These are phyloP conservation scores for Fraxinus ornus DNA, from an alignment of 305 asterid species.

Conservation along the genomic window DNA sequence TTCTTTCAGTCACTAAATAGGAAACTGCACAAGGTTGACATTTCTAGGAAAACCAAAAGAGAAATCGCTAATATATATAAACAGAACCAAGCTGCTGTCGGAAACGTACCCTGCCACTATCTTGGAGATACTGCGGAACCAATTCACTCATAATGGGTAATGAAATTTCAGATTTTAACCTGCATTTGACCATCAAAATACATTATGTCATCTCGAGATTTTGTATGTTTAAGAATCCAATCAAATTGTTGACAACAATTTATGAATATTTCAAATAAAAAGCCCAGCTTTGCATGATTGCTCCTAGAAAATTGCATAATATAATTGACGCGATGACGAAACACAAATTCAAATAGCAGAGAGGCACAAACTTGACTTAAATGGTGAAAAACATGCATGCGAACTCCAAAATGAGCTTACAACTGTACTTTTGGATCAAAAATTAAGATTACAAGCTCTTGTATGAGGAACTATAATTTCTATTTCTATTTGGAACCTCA, in stretches of 20 bases:
- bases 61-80: constrained; percentile 12
- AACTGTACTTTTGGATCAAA: constrained; percentile 15
- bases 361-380: neutral
- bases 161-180: constrained; percentile 86
- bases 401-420: constrained; percentile 9
- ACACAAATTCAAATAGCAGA: constrained; percentile 7
- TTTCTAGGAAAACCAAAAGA: constrained; percentile 7
- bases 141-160: constrained; percentile 86
- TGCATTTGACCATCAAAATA: constrained; percentile 39
- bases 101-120: constrained; percentile 73
- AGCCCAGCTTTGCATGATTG: constrained; percentile 3
- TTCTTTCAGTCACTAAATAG: neutral
- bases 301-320: constrained; percentile 20
- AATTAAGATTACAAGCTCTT: neutral
- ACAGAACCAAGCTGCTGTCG: constrained; percentile 22
- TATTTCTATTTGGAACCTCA: neutral
- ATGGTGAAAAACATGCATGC: neutral
- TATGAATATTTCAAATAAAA: constrained; percentile 7
- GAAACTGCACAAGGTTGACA: constrained; percentile 16
- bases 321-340: constrained; percentile 4
- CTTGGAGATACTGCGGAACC: constrained; percentile 94
- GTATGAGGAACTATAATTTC: neutral
- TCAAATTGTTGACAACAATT: constrained; percentile 7
- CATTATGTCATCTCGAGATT: constrained; percentile 13
- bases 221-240: neutral